Evolutionary conservation across 805 yeast genomes (phyloP).

Genomic region (Yarrowia sp.): DNA sequence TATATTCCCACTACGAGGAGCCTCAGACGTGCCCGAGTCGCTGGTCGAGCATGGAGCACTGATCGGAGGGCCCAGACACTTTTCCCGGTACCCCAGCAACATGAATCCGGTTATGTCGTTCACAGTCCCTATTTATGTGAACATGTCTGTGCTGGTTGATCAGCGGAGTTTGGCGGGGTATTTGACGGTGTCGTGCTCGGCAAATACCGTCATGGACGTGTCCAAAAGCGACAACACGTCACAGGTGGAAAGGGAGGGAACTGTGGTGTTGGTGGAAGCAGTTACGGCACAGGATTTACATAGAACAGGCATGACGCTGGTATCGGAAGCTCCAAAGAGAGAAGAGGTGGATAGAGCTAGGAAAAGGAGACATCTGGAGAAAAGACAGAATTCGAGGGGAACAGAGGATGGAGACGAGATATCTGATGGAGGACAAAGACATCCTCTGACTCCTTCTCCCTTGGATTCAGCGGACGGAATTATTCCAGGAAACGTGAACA

Average conservation of each 20-base stretch:
- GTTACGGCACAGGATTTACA: constrained; percentile 43
- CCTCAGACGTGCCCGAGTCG: neutral
- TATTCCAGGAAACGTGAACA: neutral
- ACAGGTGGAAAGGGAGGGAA: constrained; percentile 50
- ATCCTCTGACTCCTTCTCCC: constrained; percentile 1
- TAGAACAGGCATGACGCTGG: constrained; percentile 21
- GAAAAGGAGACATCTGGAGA: neutral
- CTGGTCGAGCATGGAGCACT: constrained; percentile 22
- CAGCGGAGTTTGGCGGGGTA: constrained; percentile 72
- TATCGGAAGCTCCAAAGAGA: neutral
- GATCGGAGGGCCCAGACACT: constrained; percentile 14
- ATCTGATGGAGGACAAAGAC: neutral
- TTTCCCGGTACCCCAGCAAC: constrained; percentile 18
- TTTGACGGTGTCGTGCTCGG: constrained; percentile 56
- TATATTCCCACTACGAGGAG: constrained; percentile 27
- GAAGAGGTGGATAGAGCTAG: neutral
- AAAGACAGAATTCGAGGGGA: too few species aligned
- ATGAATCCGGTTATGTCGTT: constrained; percentile 63
- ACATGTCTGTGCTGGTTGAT: constrained; percentile 70
- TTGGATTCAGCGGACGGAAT: constrained; percentile 9
- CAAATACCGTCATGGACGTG: constrained; percentile 58
- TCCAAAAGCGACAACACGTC: constrained; percentile 53
- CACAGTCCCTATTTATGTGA: constrained; percentile 77
- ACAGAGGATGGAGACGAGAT: neutral
- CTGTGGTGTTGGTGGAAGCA: constrained; percentile 43